Base-by-base conservation (phyloP, 75 land plant genomes). In the Sequoia sempervirens region DNA sequence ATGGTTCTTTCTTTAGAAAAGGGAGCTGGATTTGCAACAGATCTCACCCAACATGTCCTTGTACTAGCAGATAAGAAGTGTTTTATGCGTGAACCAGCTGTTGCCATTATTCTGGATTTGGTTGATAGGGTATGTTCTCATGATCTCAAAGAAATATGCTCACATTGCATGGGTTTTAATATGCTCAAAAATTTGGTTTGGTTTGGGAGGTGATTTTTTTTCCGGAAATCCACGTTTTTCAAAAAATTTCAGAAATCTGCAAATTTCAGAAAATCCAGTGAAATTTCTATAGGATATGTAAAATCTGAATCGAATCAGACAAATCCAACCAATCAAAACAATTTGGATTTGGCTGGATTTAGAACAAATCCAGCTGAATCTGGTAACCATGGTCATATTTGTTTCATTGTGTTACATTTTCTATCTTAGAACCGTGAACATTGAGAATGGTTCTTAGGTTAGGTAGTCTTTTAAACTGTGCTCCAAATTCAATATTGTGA, bases 51-150 rank as follows among this genome's bases (percentile, higher is more conserved):
- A 84, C 41, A 47, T 75, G 83, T 97, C 37, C 83, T 94, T 26
- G 81, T 85, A 20, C 92, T 97, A 72, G 98, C 94, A 32, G 88
- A 87, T 2, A 94, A 91, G 85, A 97, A 94, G 70, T 90, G 88
- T 13, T 97, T 96, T 85, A 87, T 97, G 83, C 92, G 95, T 86
- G 96, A 97, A 83, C 94, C 99, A 43, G 94, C 98, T 50, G 87
- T 88, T 14, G 64, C 87, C 68, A 52, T 97, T 41, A 83, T 97
- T 81, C 61, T 93, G 80, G 95, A 91, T 17, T 87, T 96, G 85
- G 84, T 88, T 83, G 93, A 91, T 47, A 90, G 86, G 96, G 98
- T 97, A 91, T 52, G 80, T 32, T 53, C 40, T 32, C 12, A 78
- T 43, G 50, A 43, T 78, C n/a, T 41, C 13, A 43, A 41, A 40